These are phyloP conservation scores for Juncus effusus DNA, from an alignment of 176 grass and related monocot species.

Conservation along the genomic window DNA sequence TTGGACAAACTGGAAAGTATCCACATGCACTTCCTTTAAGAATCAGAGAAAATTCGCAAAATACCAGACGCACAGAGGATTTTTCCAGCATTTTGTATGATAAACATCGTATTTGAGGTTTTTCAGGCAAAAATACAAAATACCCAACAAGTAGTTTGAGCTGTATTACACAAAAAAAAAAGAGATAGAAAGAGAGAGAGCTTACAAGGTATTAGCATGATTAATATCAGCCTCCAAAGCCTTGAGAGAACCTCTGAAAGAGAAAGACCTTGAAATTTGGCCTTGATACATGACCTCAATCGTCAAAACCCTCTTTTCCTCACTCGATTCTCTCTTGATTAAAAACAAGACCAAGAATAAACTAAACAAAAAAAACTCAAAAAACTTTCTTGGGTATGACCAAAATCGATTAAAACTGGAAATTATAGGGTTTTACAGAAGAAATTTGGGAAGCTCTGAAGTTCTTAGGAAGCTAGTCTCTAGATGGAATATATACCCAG, in stretches of 20 bases:
- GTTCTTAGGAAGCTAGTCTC: constrained; percentile 4
- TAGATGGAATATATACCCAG: not conserved
- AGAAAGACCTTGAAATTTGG: constrained; percentile 54
- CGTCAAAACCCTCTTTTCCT: constrained; percentile 9
- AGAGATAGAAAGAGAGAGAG: constrained; percentile 2
- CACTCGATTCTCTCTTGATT: not conserved
- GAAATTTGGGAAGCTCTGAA: constrained; percentile 15
- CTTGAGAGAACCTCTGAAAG: constrained; percentile 89
- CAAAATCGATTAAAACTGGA: constrained; percentile 37
- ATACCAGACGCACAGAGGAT: not conserved
- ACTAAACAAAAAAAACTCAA: constrained; percentile 22
- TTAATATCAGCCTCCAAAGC: constrained; percentile 95
- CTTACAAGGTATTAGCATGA: constrained; percentile 96
- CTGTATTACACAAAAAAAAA: not conserved
- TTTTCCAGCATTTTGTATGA: not conserved
- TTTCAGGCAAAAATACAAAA: constrained; percentile 14
- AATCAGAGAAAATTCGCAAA: not conserved
- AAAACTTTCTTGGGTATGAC: constrained; percentile 13
- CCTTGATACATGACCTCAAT: constrained; percentile 65
- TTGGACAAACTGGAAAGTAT: not conserved
- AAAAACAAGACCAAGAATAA: constrained; percentile 22
- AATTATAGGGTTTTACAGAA: constrained; percentile 3
- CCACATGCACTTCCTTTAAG: not conserved
- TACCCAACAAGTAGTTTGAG: constrained; percentile 2
- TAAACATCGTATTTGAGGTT: not conserved